Evolutionary conservation across 371 early-diverging fungal genomes (phyloP).

Genomic region (Mucor saturninus): DNA sequence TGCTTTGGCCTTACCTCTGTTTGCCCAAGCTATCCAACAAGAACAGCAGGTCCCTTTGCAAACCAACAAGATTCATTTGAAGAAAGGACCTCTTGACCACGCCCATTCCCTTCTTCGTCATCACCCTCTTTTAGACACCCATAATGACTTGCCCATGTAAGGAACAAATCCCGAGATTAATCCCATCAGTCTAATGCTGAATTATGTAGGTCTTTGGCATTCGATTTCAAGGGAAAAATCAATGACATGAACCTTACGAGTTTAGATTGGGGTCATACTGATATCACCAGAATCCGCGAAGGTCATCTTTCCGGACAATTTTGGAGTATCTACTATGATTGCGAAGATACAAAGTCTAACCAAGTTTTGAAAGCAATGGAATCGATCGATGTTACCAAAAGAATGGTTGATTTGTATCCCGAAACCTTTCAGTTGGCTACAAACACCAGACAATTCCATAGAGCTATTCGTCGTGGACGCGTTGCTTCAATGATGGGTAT

Average conservation of each 20-base stretch:
- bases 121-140: constrained; percentile 48
- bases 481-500: constrained; percentile 70
- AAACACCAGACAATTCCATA: constrained; percentile 50
- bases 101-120: constrained; percentile 35
- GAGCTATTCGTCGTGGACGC: constrained; percentile 45
- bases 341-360: constrained; percentile 38
- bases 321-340: constrained; percentile 66
- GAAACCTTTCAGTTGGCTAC: constrained; percentile 57
- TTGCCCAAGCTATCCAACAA: constrained; percentile 1
- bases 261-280: constrained; percentile 47
- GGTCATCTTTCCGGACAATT: constrained; percentile 66
- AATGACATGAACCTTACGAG: constrained; percentile 41
- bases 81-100: constrained; percentile 23
- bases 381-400: constrained; percentile 65
- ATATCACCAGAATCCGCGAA: constrained; percentile 42
- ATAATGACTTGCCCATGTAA: constrained; percentile 54
- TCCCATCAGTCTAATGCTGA: background rate
- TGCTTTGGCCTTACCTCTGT: constrained; percentile 5
- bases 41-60: constrained; percentile 3
- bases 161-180: background rate
- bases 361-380: constrained; percentile 52
- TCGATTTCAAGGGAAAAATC: constrained; percentile 41
- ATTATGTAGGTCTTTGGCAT: constrained; percentile 36
- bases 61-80: constrained; percentile 5
- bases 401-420: constrained; percentile 55